Evolutionary conservation across 495 filamentous ascomycete genomes (phyloP).

Genomic region (Platismatia glauca): DNA sequence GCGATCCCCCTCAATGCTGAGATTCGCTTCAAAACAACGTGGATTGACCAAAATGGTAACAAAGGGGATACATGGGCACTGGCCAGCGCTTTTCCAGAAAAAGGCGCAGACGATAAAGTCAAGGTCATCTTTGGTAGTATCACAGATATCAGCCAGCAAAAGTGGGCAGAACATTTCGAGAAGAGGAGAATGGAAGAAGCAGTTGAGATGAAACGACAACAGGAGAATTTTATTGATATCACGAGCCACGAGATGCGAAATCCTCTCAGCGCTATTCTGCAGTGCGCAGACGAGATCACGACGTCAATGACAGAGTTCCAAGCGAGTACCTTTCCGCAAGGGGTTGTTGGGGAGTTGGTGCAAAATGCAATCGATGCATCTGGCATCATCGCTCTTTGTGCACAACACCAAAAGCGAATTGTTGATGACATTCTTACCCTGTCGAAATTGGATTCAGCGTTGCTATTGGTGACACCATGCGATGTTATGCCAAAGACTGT

Average conservation of each 20-base stretch:
- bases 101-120: conserved; percentile 43
- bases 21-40: conserved; percentile 58
- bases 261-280: conserved; percentile 69
- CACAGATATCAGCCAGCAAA: conserved; percentile 41
- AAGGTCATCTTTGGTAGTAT: conserved; percentile 61
- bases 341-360: conserved; percentile 11
- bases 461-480: conserved; percentile 59
- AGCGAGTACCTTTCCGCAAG: conserved; percentile 15
- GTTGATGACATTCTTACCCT: conserved; percentile 72
- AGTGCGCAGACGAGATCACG: conserved; percentile 71
- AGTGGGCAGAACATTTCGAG: conserved; percentile 40
- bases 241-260: conserved; percentile 85
- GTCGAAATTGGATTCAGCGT: conserved; percentile 72
- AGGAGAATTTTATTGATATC: conserved; percentile 84
- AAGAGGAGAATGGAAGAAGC: conserved; percentile 56
- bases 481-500: conserved; percentile 58
- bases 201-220: conserved; percentile 56
- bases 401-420: conserved; percentile 71
- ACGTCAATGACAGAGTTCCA: conserved; percentile 41
- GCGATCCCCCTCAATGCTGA: conserved; percentile 51
- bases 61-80: conserved; percentile 59
- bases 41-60: conserved; percentile 48
- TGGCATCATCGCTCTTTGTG: conserved; percentile 66
- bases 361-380: conserved; percentile 58
- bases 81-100: conserved; percentile 62